A percentile compares a stretch with the other conserved stretches of the same genome.
Evolutionary conservation across 805 yeast species (phyloP).

Genomic region (Ogataea henricii): DNA sequence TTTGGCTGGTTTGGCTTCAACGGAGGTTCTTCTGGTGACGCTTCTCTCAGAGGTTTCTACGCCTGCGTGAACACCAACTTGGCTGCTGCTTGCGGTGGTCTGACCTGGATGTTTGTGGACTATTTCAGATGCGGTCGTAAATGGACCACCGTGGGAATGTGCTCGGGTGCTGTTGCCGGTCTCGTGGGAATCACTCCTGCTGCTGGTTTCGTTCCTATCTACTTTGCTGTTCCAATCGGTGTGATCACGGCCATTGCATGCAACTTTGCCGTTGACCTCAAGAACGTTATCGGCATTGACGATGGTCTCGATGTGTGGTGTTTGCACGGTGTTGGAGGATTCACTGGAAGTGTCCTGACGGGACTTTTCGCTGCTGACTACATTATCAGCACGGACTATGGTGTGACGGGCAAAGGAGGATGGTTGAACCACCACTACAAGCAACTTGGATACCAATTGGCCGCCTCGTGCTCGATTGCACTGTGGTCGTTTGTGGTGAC

Average conservation of each 20-base stretch:
- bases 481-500: conserved; percentile 79
- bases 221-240: conserved; percentile 85
- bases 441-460: conserved; percentile 87
- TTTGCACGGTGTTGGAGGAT: conserved; percentile 92
- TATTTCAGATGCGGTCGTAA: conserved; percentile 81
- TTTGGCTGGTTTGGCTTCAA: conserved; percentile 99
- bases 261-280: conserved; percentile 83
- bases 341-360: conserved; percentile 78
- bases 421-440: conserved; percentile 82
- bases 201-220: conserved; percentile 94
- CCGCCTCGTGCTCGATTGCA: conserved; percentile 70
- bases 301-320: conserved; percentile 96
- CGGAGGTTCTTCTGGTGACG: conserved; percentile 96
- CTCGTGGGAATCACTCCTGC: conserved; percentile 96
- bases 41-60: conserved; percentile 91
- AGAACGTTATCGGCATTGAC: conserved; percentile 71
- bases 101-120: conserved; percentile 93
- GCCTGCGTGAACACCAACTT: conserved; percentile 90
- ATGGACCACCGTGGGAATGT: conserved; percentile 92
- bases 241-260: conserved; percentile 73
- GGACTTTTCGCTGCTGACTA: conserved; percentile 93
- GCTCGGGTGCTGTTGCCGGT: conserved; percentile 93
- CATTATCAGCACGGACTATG: conserved; percentile 80
- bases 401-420: conserved; percentile 70
- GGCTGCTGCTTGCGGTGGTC: conserved; percentile 92